Evolutionary conservation across 2,329 filamentous ascomycete species (phyloP).

Genomic region (Aspergillus sp.): DNA sequence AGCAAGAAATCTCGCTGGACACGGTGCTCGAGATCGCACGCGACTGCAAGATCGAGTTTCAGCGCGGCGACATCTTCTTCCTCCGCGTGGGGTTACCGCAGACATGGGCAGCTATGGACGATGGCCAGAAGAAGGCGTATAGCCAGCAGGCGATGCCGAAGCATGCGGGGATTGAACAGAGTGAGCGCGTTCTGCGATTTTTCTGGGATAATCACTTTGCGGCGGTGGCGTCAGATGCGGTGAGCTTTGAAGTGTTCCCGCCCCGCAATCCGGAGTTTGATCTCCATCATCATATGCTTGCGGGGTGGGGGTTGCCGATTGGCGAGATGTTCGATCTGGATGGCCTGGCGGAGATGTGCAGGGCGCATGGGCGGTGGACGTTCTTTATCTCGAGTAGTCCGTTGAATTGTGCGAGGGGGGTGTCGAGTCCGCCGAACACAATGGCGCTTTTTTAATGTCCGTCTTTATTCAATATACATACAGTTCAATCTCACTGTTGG

Average conservation of each 20-base stretch:
- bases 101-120: conserved; percentile 35
- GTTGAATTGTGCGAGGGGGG: conserved; percentile 39
- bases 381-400: conserved; percentile 43
- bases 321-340: conserved; percentile 44
- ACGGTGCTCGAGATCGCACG: conserved; percentile 35
- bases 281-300: conserved; percentile 37
- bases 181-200: conserved; percentile 51
- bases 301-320: conserved; percentile 40
- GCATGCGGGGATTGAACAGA: conserved; percentile 40
- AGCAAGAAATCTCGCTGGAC: conserved; percentile 34
- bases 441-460: conserved; percentile 42
- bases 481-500: background rate
- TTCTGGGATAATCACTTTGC: conserved; percentile 61
- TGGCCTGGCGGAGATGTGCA: conserved; percentile 33
- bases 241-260: conserved; percentile 57
- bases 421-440: conserved; percentile 45
- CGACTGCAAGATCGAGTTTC: conserved; percentile 37
- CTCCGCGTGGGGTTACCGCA: conserved; percentile 37
- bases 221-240: conserved; percentile 60
- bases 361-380: conserved; percentile 34
- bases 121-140: conserved; percentile 28
- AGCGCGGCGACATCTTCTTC: conserved; percentile 41
- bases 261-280: conserved; percentile 33
- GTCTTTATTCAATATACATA: background rate
- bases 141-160: conserved; percentile 31